Evolutionary conservation across 2,329 filamentous ascomycete species (phyloP).

Genomic region (Pseudogymnoascus sp.): DNA sequence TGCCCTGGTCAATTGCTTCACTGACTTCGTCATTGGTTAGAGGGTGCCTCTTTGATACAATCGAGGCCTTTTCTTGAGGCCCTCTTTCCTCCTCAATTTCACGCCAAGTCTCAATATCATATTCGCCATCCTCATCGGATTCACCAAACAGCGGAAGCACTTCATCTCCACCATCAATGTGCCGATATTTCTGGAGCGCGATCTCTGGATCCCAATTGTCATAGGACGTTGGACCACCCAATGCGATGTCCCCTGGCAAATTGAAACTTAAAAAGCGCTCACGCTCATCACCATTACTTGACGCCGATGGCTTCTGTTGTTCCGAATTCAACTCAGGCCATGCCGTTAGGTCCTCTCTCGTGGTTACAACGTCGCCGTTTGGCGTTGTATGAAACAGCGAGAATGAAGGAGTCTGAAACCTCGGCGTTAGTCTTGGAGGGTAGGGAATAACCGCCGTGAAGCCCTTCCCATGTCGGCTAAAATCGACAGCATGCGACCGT

Average conservation of each 20-base stretch:
- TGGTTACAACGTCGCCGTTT: conserved; percentile 18
- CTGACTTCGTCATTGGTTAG: conserved; percentile 42
- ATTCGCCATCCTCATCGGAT: conserved; percentile 42
- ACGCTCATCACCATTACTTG: background rate
- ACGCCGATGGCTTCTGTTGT: background rate
- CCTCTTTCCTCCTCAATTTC: conserved; percentile 51
- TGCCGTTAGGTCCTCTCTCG: conserved; percentile 20
- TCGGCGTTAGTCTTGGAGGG: conserved; percentile 17
- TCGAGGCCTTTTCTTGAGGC: conserved; percentile 28
- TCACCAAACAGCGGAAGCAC: conserved; percentile 46
- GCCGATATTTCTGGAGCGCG: conserved; percentile 34
- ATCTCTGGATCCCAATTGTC: conserved; percentile 17
- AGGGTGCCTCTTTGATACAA: conserved; percentile 19
- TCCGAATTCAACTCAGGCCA: conserved; percentile 26
- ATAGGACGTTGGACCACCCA: conserved; percentile 11
- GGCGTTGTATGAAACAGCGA: conserved; percentile 22
- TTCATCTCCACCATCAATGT: conserved; percentile 32
- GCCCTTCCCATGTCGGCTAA: conserved; percentile 15
- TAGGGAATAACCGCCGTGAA: conserved; percentile 25
- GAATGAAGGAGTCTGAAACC: conserved; percentile 25
- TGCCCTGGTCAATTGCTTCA: conserved; percentile 43
- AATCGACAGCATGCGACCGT: conserved; percentile 14
- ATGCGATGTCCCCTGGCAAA: conserved; percentile 14
- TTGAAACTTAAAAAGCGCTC: conserved; percentile 2
- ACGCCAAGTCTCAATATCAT: conserved; percentile 49